phyloP scores from a whole-genome alignment of 768 basidiomycete species.

The Termitomyces sp. region DNA sequence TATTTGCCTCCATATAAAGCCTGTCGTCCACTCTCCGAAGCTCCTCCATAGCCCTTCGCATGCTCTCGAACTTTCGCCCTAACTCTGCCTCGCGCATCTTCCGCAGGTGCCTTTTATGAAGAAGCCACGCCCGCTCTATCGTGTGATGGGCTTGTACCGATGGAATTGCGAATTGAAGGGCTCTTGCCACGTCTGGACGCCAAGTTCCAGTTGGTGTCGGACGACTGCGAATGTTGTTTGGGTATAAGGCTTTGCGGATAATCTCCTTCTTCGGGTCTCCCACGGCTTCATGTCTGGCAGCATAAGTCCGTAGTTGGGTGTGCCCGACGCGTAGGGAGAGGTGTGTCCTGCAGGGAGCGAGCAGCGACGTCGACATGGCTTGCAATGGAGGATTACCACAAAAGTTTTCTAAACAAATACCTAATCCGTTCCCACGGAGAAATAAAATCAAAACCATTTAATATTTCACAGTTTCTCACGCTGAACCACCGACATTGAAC shows the following conservation, averaged over 20 bases:
- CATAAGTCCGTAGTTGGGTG: conserved; percentile 28
- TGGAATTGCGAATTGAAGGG: conserved; percentile 80
- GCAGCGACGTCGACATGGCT: conserved; percentile 24
- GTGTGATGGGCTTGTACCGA: conserved; percentile 88
- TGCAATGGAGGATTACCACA: neutral
- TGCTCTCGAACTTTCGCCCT: conserved; percentile 71
- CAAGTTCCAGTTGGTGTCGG: conserved; percentile 78
- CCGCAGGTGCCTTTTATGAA: conserved; percentile 72
- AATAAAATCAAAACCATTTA: neutral
- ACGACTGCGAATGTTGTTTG: conserved; percentile 63
- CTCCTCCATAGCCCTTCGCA: conserved; percentile 83
- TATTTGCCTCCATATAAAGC: conserved; percentile 68
- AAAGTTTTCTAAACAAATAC: neutral
- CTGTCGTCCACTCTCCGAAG: conserved; percentile 53
- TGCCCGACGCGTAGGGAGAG: conserved; percentile 26
- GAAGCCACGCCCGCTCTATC: conserved; percentile 85
- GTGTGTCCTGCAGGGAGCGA: conserved; percentile 25
- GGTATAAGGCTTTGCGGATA: conserved; percentile 78
- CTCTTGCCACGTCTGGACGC: conserved; percentile 72
- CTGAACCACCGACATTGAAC: no score
- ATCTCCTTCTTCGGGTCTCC: conserved; percentile 63
- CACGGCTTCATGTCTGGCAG: conserved; percentile 33
- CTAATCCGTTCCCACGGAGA: neutral
- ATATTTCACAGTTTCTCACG: no score
- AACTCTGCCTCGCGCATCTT: conserved; percentile 65